Conservation (phyloP, 179 eudicot genomes). For the Silene coronaria region DNA sequence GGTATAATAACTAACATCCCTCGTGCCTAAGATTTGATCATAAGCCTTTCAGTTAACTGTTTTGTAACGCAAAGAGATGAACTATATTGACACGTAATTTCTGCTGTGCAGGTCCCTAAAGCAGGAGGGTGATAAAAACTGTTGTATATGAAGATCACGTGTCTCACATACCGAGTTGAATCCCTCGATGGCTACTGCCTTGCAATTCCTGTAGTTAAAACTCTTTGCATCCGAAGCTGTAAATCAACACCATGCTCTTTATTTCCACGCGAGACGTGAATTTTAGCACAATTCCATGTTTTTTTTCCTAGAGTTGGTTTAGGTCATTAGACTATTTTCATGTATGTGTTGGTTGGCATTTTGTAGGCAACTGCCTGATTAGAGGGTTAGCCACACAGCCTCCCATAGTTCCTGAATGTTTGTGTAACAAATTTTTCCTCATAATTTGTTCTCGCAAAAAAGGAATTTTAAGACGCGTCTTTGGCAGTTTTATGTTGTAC, state of each 20-base stretch:
- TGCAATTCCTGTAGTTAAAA: constrained; percentile 10
- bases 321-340: constrained; percentile 16
- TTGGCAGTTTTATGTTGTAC: not conserved
- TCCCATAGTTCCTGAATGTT: not conserved
- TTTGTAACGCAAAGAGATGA: not conserved
- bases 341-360: constrained; percentile 22
- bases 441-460: constrained; percentile 14
- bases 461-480: not conserved
- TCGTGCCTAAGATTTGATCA: not conserved
- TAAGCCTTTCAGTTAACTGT: not conserved
- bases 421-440: constrained; percentile 16
- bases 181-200: not conserved
- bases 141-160: not conserved
- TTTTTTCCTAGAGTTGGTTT: constrained; percentile 7
- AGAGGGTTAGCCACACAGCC: constrained; percentile 14
- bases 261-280: constrained; percentile 16
- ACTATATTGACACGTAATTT: not conserved
- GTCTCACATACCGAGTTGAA: not conserved
- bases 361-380: constrained; percentile 23
- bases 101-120: constrained; percentile 37
- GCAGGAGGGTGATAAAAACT: constrained; percentile 25
- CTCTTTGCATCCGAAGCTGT: constrained; percentile 22
- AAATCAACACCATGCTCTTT: constrained; percentile 22
- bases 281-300: constrained; percentile 1
- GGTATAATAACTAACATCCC: constrained; percentile 29